These are phyloP conservation scores for Didymella pinodella DNA, from an alignment of 2,329 filamentous ascomycete species.

Conservation along the genomic window DNA sequence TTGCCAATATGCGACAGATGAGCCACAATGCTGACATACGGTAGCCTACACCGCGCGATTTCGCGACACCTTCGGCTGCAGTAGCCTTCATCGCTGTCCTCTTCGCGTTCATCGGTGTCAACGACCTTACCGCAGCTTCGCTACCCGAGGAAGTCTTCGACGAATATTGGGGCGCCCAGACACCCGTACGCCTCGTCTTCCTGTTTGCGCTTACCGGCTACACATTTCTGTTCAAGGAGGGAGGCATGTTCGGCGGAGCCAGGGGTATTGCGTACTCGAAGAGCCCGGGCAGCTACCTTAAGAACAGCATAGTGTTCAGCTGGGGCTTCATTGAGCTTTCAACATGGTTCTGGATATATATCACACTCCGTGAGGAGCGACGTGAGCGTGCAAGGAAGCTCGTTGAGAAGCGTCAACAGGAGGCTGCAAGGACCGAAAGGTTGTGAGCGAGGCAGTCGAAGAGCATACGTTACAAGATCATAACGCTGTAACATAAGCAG, in stretches of 20 bases:
- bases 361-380: conserved; percentile 50
- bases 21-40: conserved; percentile 1
- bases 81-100: conserved; percentile 74
- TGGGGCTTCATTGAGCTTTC: conserved; percentile 85
- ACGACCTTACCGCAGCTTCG: conserved; percentile 57
- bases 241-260: conserved; percentile 53
- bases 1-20: background rate
- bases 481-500: background rate
- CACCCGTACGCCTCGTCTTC: conserved; percentile 71
- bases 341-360: conserved; percentile 80
- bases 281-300: conserved; percentile 67
- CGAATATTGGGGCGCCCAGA: conserved; percentile 59
- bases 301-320: conserved; percentile 85
- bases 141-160: conserved; percentile 54
- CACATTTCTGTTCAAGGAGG: conserved; percentile 68
- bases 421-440: conserved; percentile 34
- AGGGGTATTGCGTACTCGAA: conserved; percentile 35
- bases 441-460: background rate
- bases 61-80: conserved; percentile 73
- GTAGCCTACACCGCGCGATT: conserved; percentile 71
- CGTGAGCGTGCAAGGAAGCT: conserved; percentile 40
- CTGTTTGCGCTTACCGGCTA: conserved; percentile 70
- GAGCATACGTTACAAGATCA: background rate
- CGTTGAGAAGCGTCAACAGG: conserved; percentile 44
- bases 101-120: conserved; percentile 65